phyloP scores from a whole-genome alignment of 345 rosid species.

The Barbarea vulgaris region DNA sequence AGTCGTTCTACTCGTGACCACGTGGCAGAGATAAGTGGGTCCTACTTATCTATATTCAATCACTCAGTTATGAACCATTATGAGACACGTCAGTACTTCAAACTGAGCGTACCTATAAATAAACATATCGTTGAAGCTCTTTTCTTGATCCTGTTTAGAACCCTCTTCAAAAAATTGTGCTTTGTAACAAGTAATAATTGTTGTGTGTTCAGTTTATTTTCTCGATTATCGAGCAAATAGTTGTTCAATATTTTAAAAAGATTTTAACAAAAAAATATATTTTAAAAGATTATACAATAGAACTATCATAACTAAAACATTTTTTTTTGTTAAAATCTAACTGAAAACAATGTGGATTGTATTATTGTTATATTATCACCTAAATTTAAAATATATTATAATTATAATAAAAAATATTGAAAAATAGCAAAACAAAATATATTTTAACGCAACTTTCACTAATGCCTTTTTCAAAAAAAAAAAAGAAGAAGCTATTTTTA shows the following conservation, averaged over 20 bases:
- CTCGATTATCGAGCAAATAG: background rate
- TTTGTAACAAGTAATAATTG: background rate
- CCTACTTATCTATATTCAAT: slow-evolving; percentile 22
- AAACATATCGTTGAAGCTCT: background rate
- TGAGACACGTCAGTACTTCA: background rate
- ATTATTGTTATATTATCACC: no score
- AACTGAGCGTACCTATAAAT: background rate
- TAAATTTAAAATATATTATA: no score
- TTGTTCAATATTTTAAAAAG: background rate
- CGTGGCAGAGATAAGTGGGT: background rate
- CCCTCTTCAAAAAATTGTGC: background rate
- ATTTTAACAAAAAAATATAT: no score
- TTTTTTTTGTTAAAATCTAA: background rate
- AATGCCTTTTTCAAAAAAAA: no score
- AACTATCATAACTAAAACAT: background rate
- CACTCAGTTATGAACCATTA: background rate
- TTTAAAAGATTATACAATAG: background rate
- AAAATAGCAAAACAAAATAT: no score
- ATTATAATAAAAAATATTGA: no score
- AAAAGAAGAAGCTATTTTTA: no score
- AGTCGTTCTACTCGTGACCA: background rate
- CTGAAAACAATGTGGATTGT: background rate
- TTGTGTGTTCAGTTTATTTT: background rate
- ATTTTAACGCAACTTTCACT: no score
- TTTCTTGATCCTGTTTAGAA: background rate